These are phyloP conservation scores for Evansstolkia leycettana DNA, from an alignment of 495 filamentous ascomycete genomes.

Conservation along the genomic window DNA sequence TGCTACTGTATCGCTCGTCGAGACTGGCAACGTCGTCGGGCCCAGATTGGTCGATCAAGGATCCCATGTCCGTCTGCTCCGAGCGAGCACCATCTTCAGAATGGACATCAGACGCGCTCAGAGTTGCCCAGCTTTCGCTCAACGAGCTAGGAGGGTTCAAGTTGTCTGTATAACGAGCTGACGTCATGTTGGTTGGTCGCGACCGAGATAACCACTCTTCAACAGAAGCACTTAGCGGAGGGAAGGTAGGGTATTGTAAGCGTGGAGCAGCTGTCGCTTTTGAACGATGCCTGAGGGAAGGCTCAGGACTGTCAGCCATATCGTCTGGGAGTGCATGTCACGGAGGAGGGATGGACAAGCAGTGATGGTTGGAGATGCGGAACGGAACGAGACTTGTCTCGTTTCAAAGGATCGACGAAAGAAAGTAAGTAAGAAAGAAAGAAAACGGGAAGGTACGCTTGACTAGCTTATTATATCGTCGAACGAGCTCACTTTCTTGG, in stretches of 20 bases:
- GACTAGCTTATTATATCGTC: no score
- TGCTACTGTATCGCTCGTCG: constrained; percentile 28
- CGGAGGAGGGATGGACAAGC: constrained; percentile 3
- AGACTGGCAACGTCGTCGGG: constrained; percentile 38
- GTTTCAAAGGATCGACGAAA: background rate
- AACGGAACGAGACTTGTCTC: constrained; percentile 3
- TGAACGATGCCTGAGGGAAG: constrained; percentile 17
- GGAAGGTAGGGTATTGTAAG: constrained; percentile 34
- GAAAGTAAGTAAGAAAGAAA: background rate
- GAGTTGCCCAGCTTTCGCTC: constrained; percentile 36
- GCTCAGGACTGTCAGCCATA: constrained; percentile 33
- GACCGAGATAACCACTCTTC: constrained; percentile 38
- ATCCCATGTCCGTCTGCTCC: constrained; percentile 33
- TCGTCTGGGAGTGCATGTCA: constrained; percentile 11
- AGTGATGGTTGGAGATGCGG: constrained; percentile 1
- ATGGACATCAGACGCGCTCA: constrained; percentile 32
- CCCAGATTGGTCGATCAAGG: constrained; percentile 29
- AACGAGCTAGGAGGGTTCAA: constrained; percentile 16
- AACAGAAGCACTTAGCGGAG: constrained; percentile 32
- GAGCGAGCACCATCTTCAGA: constrained; percentile 35
- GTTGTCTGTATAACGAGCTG: constrained; percentile 12
- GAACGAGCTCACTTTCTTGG: no score
- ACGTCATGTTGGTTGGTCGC: constrained; percentile 30
- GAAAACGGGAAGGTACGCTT: constrained; percentile 2
- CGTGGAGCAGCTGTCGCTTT: constrained; percentile 18